Conservation (phyloP, 2,329 filamentous ascomycete species). For the Xylaria polymorpha region DNA sequence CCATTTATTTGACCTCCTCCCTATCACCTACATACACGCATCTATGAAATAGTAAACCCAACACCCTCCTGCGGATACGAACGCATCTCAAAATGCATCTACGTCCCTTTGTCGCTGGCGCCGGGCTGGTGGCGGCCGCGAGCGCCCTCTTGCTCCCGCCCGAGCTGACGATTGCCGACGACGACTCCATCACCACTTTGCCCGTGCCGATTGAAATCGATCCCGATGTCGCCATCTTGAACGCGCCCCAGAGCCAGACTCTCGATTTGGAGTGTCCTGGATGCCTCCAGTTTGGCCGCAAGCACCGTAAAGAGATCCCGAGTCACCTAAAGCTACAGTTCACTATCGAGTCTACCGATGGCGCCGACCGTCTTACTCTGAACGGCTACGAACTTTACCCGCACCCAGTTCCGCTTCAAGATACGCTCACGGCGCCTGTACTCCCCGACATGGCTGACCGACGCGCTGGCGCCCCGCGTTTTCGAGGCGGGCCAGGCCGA, state of each 20-base stretch:
- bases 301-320: constrained; percentile 49
- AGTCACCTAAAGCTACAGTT: constrained; percentile 66
- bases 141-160: constrained; percentile 50
- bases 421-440: constrained; percentile 60
- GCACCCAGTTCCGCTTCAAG: constrained; percentile 58
- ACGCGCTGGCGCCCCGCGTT: constrained; percentile 45
- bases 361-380: constrained; percentile 62
- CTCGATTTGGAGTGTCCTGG: constrained; percentile 49
- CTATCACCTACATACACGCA: constrained; percentile 4
- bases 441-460: constrained; percentile 52
- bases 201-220: constrained; percentile 45
- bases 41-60: constrained; percentile 28
- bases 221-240: constrained; percentile 33
- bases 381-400: constrained; percentile 73
- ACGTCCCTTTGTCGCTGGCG: constrained; percentile 50
- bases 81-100: constrained; percentile 49
- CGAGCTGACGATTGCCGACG: constrained; percentile 44
- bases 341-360: constrained; percentile 59
- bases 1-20: constrained; percentile 1
- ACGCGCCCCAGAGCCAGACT: constrained; percentile 41
- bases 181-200: constrained; percentile 47
- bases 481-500: constrained; percentile 47
- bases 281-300: constrained; percentile 38
- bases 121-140: constrained; percentile 52
- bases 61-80: constrained; percentile 19